Evolutionary conservation across 495 filamentous ascomycete genomes (phyloP).

Genomic region (Lophiostoma macrostomum): DNA sequence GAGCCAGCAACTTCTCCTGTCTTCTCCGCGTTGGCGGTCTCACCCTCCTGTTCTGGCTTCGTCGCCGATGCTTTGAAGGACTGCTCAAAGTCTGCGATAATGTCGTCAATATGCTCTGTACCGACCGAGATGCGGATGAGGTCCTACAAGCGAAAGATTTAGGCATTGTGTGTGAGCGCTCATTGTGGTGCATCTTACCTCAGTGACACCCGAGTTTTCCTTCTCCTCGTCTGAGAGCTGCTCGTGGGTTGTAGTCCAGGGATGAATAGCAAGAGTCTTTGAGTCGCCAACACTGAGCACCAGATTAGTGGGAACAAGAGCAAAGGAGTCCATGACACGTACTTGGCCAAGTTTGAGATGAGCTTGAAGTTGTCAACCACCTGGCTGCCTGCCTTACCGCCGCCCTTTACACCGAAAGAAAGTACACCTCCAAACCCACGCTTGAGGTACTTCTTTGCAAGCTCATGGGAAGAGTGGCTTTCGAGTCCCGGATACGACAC

Average conservation of each 20-base stretch:
- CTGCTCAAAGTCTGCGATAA: constrained; percentile 45
- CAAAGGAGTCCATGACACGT: too few species aligned
- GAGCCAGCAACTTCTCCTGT: constrained; percentile 38
- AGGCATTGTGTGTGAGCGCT: too few species aligned
- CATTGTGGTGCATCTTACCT: too few species aligned
- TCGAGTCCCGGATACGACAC: constrained; percentile 44
- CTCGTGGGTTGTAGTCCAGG: constrained; percentile 46
- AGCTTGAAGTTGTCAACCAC: constrained; percentile 48
- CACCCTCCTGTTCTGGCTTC: constrained; percentile 32
- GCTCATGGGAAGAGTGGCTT: constrained; percentile 43
- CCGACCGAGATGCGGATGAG: constrained; percentile 43
- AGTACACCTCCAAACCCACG: constrained; percentile 43
- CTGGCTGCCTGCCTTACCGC: constrained; percentile 43
- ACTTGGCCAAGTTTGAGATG: constrained; percentile 43
- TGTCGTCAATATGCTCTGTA: constrained; percentile 45
- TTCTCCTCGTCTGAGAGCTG: constrained; percentile 47
- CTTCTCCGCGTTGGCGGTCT: constrained; percentile 42
- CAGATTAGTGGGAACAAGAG: too few species aligned
- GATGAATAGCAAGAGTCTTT: constrained; percentile 47
- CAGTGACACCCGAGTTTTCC: constrained; percentile 33
- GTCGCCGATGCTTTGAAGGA: constrained; percentile 43
- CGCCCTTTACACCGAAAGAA: constrained; percentile 45
- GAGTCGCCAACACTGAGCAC: constrained; percentile 46
- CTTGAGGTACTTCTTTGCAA: constrained; percentile 39
- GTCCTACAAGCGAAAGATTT: too few species aligned